Percentiles rank a stretch among this genome's conserved stretches.
These are phyloP conservation scores for Tubosaeta sp. DNA, from an alignment of 768 basidiomycete genomes.

Conservation along the genomic window DNA sequence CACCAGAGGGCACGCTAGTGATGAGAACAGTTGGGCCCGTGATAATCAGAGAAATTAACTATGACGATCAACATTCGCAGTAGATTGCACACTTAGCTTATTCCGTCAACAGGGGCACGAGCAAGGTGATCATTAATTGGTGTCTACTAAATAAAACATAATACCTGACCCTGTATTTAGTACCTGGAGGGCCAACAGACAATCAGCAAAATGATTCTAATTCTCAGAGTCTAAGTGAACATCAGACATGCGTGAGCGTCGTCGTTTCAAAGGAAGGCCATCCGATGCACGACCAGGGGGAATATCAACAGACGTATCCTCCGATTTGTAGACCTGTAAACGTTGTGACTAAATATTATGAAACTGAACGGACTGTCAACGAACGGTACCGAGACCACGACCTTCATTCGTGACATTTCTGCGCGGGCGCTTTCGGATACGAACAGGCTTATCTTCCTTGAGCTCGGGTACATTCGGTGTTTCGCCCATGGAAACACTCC, in stretches of 20 bases:
- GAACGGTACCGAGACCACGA: slow-evolving; percentile 19
- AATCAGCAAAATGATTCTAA: slow-evolving; percentile 13
- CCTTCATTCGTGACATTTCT: slow-evolving; percentile 18
- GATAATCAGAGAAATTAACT: too few relatives aligned
- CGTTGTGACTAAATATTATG: slow-evolving; percentile 6
- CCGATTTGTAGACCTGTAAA: slow-evolving; percentile 25
- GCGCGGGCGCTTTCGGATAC: slow-evolving; percentile 28
- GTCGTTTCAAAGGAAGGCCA: slow-evolving; percentile 39
- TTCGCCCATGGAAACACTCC: slow-evolving; percentile 20
- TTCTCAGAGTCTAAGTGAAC: slow-evolving; percentile 26
- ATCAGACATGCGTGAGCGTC: slow-evolving; percentile 40
- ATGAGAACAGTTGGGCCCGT: too few relatives aligned
- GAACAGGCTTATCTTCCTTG: slow-evolving; percentile 22
- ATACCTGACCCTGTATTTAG: slow-evolving; percentile 15
- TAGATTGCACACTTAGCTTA: not conserved
- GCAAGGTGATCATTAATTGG: slow-evolving; percentile 21
- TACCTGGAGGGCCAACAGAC: slow-evolving; percentile 8
- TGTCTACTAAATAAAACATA: slow-evolving; percentile 21
- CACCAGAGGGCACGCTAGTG: too few relatives aligned
- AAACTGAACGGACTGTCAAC: slow-evolving; percentile 7
- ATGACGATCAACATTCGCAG: too few relatives aligned
- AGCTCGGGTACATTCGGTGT: not conserved
- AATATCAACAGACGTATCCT: slow-evolving; percentile 27
- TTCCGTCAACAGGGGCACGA: slow-evolving; percentile 3
- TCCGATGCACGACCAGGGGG: slow-evolving; percentile 27